phyloP scores from a whole-genome alignment of 2,329 filamentous ascomycete genomes.

The Dactylellina sp. region DNA sequence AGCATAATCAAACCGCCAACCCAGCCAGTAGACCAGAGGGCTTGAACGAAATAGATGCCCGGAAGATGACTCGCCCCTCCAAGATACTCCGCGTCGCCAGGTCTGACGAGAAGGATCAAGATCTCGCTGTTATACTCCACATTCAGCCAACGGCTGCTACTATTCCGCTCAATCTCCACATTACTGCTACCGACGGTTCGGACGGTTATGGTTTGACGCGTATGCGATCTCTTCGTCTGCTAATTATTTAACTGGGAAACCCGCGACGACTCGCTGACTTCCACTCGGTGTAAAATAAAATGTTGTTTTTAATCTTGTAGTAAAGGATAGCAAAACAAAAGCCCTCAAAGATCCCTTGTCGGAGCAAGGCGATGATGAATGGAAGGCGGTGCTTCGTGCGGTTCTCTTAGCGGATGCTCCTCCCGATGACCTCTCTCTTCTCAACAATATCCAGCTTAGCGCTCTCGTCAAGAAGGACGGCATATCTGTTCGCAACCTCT shows the following conservation, averaged over 20 bases:
- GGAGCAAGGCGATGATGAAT: constrained; percentile 51
- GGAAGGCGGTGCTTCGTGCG: constrained; percentile 50
- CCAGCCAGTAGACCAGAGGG: no score
- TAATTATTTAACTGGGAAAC: neutral
- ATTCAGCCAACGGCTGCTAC: constrained; percentile 51
- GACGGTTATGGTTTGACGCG: constrained; percentile 46
- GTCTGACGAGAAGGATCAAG: constrained; percentile 38
- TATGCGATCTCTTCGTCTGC: constrained; percentile 9
- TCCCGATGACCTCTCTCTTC: constrained; percentile 35
- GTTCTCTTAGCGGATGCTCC: constrained; percentile 45
- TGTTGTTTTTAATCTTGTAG: neutral
- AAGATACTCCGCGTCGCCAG: constrained; percentile 51
- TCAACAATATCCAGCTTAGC: constrained; percentile 36
- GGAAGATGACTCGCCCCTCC: constrained; percentile 28
- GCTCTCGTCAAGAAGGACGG: constrained; percentile 49
- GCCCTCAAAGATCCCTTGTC: constrained; percentile 42
- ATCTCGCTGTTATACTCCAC: constrained; percentile 46
- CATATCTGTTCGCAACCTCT: constrained; percentile 24
- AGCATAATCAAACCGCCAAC: no score
- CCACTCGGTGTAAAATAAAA: constrained; percentile 40
- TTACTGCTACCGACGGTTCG: constrained; percentile 52
- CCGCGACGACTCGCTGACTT: neutral
- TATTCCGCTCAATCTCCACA: constrained; percentile 44
- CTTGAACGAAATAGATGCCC: no score
- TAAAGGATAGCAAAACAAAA: constrained; percentile 53